Percentiles rank a stretch among this genome's conserved stretches.
These are phyloP conservation scores for Tuctoria greenei DNA, from an alignment of 176 grass and related monocot species.

Conservation along the genomic window DNA sequence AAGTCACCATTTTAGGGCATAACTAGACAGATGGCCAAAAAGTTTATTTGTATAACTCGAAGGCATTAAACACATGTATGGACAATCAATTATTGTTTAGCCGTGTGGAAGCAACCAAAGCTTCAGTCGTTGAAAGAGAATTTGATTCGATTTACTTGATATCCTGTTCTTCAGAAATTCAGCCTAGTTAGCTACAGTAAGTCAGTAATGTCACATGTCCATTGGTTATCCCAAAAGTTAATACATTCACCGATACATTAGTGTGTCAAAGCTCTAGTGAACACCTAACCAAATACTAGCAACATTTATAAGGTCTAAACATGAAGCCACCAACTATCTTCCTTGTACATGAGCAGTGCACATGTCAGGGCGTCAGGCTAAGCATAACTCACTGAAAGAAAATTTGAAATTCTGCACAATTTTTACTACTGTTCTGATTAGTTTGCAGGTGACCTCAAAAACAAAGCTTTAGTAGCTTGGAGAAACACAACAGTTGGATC, in stretches of 20 bases:
- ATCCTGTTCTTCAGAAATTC: not conserved
- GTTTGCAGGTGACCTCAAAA: not conserved
- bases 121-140: not conserved
- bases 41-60: conserved; percentile 3
- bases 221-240: conserved; percentile 6
- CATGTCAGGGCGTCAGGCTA: not conserved
- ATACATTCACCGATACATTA: not conserved
- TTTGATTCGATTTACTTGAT: not conserved
- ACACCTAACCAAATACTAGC: not conserved
- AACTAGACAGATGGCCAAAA: not conserved
- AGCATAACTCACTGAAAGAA: not conserved
- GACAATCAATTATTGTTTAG: not conserved
- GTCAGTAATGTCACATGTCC: not conserved
- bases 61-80: not conserved
- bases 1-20: not conserved
- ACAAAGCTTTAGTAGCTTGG: not conserved
- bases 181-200: conserved; percentile 2
- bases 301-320: not conserved
- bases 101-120: not conserved
- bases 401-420: not conserved
- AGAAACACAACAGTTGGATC: not conserved
- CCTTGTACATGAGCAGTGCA: not conserved
- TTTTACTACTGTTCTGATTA: not conserved
- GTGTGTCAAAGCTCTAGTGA: not conserved
- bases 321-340: not conserved